Percentiles rank a stretch among this genome's conserved stretches.
Evolutionary conservation across 176 grass and related monocot genomes (phyloP).

Genomic region (Eragrostis nindensis): DNA sequence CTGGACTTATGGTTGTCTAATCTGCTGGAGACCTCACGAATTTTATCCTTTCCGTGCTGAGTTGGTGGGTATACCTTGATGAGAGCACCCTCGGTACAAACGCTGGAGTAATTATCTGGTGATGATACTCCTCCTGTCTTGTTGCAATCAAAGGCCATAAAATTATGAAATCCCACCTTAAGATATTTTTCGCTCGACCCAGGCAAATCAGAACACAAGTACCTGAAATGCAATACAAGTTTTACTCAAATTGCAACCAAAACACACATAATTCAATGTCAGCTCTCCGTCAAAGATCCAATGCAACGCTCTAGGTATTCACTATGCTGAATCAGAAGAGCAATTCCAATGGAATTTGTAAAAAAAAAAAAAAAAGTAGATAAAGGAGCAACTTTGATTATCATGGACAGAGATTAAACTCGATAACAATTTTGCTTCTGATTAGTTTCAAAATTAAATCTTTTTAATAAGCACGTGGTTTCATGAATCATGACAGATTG

Average conservation of each 20-base stretch:
- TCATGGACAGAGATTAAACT: neutral
- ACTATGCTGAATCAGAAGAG: neutral
- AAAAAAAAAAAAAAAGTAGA: neutral
- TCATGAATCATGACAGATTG: too few species aligned
- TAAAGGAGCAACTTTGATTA: neutral
- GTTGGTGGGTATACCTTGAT: conserved; percentile 19
- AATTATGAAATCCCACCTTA: conserved; percentile 40
- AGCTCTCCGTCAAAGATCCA: neutral
- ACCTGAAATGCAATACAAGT: conserved; percentile 24
- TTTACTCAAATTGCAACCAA: conserved; percentile 11
- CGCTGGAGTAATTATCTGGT: conserved; percentile 35
- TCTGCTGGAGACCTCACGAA: conserved; percentile 37
- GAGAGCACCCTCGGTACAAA: conserved; percentile 37
- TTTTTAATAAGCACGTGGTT: neutral
- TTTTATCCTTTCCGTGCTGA: conserved; percentile 34
- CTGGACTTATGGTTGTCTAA: conserved; percentile 36
- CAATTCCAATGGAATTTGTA: neutral
- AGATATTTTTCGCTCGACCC: conserved; percentile 26
- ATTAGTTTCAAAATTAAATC: neutral
- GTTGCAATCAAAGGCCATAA: conserved; percentile 90
- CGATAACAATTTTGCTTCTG: neutral
- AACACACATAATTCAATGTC: neutral
- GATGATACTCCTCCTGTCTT: conserved; percentile 55
- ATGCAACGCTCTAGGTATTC: neutral
- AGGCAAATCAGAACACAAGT: conserved; percentile 4